Evolutionary conservation across 192 early-diverging fungal species (phyloP), one percentile per base, ranked within the genome.

Genomic region (Helicostylum pulchrum): DNA sequence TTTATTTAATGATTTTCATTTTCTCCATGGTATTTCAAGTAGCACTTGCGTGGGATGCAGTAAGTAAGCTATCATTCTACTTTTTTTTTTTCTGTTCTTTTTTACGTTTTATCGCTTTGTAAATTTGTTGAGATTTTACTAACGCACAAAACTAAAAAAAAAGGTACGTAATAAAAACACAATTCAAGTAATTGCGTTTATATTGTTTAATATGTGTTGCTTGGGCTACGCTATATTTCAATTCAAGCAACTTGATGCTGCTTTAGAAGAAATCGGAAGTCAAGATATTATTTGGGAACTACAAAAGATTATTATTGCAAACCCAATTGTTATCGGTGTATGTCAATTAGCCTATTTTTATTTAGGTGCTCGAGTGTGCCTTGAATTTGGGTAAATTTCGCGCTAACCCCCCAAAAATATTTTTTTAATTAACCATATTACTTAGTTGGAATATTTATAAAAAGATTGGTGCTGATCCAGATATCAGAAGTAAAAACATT

Each of bases 1-100:
- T 88, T 21, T 92, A 92, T 53, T 64, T 90, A 43, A 83, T 87
- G 58, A 83, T 91, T 53, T 91, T 91, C 65, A 83, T 85, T 54
- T 72, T 88, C 45, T 82, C 88, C 2, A 87, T 87, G 72, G 58
- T 91, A 12, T 91, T 88, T 53, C 81, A 85, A 50, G 77, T 88
- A n/a, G 65, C 77, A 10, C 72, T 91, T 52, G 71, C 78, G 10
- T 82, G 81, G 78, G 90, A 91, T 65, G 85, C 90, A 17, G 89
- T 88, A 77, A 77, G 85, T 78, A 15, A 47, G 23, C 20, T 4
- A 57, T 55, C 55, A 21, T 67, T 31, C 48, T 54, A 43, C 23
- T 39, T 42, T 14, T 20, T n/a, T 48, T 21, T 50, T 3, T 6
- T 8, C 20, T 50, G 12, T 20, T 48, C 15, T 50, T 3, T 6